Base-by-base conservation (phyloP, 2,329 filamentous ascomycete species). In the Aureobasidium lini region DNA sequence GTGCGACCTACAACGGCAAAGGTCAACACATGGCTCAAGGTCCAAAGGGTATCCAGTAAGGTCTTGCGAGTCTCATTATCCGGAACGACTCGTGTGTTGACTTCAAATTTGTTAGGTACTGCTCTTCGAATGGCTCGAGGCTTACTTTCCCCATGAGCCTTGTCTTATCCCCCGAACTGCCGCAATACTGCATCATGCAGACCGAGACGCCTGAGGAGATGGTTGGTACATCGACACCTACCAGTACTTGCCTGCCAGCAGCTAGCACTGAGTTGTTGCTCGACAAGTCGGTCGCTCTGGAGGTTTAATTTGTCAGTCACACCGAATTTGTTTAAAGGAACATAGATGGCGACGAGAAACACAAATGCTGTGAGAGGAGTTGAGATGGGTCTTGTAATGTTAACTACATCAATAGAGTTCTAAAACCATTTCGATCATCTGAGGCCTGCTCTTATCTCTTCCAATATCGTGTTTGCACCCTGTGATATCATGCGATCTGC, bases 381-480 rank as follows among this genome's bases (percentile, higher is more conserved):
- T 13, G 49, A 42, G 49, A 42, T 42, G 9, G 16, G 47, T 32
- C 6, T 32, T 13, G 18, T 8, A 8, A 3, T 32, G 16, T 28
- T 52, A 52, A 29, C n/a, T 52, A 52, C 48, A 52, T n/a, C 4
- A 28, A 9, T 39, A 28, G 11, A 23, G 29, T 9, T 42, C 2
- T 42, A 13, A n/a, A 32, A 1, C 18, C n/a, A 1, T 16, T 23
- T 32, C 1, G 2, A 23, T 53, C 32, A 53, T 42, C 49, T 42
- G 37, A 53, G 49, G 28, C 49, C 52, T 23, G 52, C 40, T 44
- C 52, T 58, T 44, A 58, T 58, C 37, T 81, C 84, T 65, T 92
- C 83, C 63, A 96, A 75, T 64, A 96, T 96, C 71, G 83, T 85
- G 64, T 84, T 85, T 9, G 90, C 92, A 11, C 92, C 92, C 64